Base-by-base conservation (phyloP, 2,329 filamentous ascomycete species). In the Ophiostoma novo-ulmi region DNA sequence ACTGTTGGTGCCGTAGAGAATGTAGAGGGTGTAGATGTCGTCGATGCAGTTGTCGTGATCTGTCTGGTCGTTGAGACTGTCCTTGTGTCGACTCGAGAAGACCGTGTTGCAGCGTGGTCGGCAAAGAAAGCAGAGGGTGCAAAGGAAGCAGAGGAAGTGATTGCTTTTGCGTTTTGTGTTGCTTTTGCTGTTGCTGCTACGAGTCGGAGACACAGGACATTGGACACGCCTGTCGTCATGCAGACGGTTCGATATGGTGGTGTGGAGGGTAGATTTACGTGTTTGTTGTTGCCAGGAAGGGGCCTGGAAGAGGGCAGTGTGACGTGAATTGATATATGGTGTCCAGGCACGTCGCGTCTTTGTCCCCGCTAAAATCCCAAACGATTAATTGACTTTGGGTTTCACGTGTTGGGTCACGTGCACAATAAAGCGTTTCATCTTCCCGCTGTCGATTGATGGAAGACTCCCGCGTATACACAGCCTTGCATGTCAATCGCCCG, bases 151-250 rank as follows among this genome's bases (percentile, higher is more conserved):
- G 41, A 6, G 52, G 20, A 39, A 61, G 69, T 70, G 55, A 71
- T 61, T 52, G 52, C 11, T 65, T 70, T 69, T 69, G 70, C 71
- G 44, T 20, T 17, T 20, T 5, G 44, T 63, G 72, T 69, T 52
- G 35, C 26, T 69, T 48, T 36, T 58, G 44, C 48, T 68, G 44
- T 20, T 61, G 72, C 71, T 70, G 70, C 72, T 66, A 72, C 70
- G 72, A 71, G 66, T 73, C 71, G 73, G 71, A 74, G 73, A 72
- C 70, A 68, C 70, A 72, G 65, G 35, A 69, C 63, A 69, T 70
- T 67, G 55, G 70, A 48, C 41, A 70, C 55, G 61, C 71, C 73
- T 72, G 72, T 71, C 73, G 72, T 75, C 76, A 77, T 77, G 65
- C 75, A 76, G 72, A 71, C 72, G 61, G 58, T 71, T 38, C 35